Conservation (phyloP, 495 filamentous ascomycete genomes). For the Neurospora sp. region DNA sequence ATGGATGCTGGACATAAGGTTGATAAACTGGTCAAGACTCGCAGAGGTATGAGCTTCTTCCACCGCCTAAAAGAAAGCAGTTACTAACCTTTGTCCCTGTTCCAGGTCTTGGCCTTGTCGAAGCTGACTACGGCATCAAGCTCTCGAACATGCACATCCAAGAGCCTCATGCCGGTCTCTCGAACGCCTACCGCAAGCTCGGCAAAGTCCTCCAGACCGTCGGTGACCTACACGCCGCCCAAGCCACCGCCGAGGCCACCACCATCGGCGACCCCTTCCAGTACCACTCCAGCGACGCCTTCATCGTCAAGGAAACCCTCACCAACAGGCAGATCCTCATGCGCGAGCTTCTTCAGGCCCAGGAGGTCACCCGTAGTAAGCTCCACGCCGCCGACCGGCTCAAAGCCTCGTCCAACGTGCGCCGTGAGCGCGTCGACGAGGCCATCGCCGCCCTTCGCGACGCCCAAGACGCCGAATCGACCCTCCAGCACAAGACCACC, state of each 20-base stretch:
- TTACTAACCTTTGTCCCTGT: neutral
- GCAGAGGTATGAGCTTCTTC: slow-evolving; percentile 56
- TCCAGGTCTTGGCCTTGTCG: slow-evolving; percentile 78
- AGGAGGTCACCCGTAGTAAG: slow-evolving; percentile 68
- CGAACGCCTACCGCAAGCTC: slow-evolving; percentile 86
- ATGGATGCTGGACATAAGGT: slow-evolving; percentile 96
- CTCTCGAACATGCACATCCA: slow-evolving; percentile 74
- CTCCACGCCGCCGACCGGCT: slow-evolving; percentile 78
- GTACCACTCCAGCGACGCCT: slow-evolving; percentile 92
- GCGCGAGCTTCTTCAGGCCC: slow-evolving; percentile 81
- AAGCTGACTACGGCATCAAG: slow-evolving; percentile 89
- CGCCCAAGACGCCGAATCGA: slow-evolving; percentile 65
- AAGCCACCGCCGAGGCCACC: slow-evolving; percentile 92
- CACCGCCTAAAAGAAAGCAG: neutral
- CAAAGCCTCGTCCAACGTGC: slow-evolving; percentile 71
- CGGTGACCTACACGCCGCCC: slow-evolving; percentile 93
- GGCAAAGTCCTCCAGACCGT: slow-evolving; percentile 86
- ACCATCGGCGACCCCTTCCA: slow-evolving; percentile 88
- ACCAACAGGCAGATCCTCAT: slow-evolving; percentile 98
- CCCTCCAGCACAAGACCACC: slow-evolving; percentile 71
- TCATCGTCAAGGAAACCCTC: slow-evolving; percentile 97
- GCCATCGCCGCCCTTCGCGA: slow-evolving; percentile 83
- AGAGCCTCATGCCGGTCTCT: slow-evolving; percentile 79
- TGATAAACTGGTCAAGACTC: slow-evolving; percentile 82
- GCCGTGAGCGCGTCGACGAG: slow-evolving; percentile 91